A percentile compares a stretch with the other conserved stretches of the same genome.
These are phyloP conservation scores for Cytospora piceicola DNA, from an alignment of 2,329 filamentous ascomycete species.

Conservation along the genomic window DNA sequence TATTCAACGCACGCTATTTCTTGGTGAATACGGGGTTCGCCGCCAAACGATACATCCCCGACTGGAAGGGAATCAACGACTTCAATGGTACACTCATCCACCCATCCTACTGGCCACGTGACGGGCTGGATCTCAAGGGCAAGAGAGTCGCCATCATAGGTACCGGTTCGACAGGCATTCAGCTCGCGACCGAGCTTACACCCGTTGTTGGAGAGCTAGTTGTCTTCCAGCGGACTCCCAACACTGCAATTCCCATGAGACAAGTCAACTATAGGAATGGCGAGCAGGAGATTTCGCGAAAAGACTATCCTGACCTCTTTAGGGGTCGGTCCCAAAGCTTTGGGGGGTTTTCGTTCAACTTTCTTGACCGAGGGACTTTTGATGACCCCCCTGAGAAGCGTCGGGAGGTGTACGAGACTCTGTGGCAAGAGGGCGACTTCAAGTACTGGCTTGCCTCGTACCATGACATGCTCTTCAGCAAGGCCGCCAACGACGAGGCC, in stretches of 20 bases:
- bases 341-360: constrained; percentile 53
- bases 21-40: constrained; percentile 21
- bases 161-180: constrained; percentile 23
- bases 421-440: constrained; percentile 44
- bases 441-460: constrained; percentile 48
- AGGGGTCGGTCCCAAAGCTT: constrained; percentile 39
- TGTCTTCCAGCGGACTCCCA: constrained; percentile 60
- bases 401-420: constrained; percentile 35
- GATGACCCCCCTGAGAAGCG: constrained; percentile 46
- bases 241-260: constrained; percentile 57
- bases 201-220: constrained; percentile 41
- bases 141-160: constrained; percentile 24
- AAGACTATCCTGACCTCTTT: constrained; percentile 45
- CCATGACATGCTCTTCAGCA: constrained; percentile 44
- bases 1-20: constrained; percentile 20
- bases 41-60: constrained; percentile 23
- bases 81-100: constrained; percentile 23
- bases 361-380: constrained; percentile 48
- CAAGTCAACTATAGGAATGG: constrained; percentile 47
- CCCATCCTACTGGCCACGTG: constrained; percentile 19
- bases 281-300: constrained; percentile 46
- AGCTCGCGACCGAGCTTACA: constrained; percentile 16
- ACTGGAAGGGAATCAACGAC: constrained; percentile 19
- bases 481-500: constrained; percentile 43
- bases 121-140: constrained; percentile 6